A percentile compares a stretch with the other conserved stretches of the same genome.
These are phyloP conservation scores for Nepenthes alata DNA, from an alignment of 179 eudicot species.

Conservation along the genomic window DNA sequence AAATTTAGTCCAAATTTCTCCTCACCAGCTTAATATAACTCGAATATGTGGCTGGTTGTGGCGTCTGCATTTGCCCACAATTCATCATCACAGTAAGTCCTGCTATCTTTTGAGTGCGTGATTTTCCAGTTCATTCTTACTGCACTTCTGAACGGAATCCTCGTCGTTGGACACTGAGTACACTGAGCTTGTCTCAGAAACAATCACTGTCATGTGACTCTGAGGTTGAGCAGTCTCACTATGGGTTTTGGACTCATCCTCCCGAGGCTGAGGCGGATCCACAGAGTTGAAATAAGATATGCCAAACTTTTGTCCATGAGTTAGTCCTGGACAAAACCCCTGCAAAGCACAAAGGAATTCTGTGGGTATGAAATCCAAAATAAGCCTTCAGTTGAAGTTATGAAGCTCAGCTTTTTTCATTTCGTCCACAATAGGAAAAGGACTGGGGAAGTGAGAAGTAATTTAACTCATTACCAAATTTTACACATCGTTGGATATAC, in stretches of 20 bases:
- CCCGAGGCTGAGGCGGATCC: slow-evolving; percentile 11
- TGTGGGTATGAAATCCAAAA: not conserved
- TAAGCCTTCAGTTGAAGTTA: too few relatives aligned
- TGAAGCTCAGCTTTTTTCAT: too few relatives aligned
- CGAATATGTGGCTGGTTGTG: too few relatives aligned
- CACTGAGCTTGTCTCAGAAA: slow-evolving; percentile 17
- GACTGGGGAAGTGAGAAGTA: not conserved
- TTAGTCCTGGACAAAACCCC: slow-evolving; percentile 84
- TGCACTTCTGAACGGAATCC: slow-evolving; percentile 8
- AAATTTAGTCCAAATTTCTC: too few relatives aligned
- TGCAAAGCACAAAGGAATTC: slow-evolving; percentile 14
- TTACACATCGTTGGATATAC: not conserved
- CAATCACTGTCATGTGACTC: slow-evolving; percentile 21
- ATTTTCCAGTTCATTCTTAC: slow-evolving; percentile 8
- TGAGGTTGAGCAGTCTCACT: slow-evolving; percentile 15
- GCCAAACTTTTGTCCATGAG: slow-evolving; percentile 66
- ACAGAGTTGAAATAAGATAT: slow-evolving; percentile 34
- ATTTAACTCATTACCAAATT: not conserved
- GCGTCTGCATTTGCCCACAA: not conserved
- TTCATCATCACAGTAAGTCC: slow-evolving; percentile 1
- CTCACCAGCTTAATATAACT: too few relatives aligned
- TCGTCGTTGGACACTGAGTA: not conserved
- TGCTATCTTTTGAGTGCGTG: slow-evolving; percentile 3
- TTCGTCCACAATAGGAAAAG: not conserved
- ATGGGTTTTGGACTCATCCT: slow-evolving; percentile 17